phyloP scores from a whole-genome alignment of 1,284 basidiomycete genomes.

The Mycosarcoma mackinlayi region DNA sequence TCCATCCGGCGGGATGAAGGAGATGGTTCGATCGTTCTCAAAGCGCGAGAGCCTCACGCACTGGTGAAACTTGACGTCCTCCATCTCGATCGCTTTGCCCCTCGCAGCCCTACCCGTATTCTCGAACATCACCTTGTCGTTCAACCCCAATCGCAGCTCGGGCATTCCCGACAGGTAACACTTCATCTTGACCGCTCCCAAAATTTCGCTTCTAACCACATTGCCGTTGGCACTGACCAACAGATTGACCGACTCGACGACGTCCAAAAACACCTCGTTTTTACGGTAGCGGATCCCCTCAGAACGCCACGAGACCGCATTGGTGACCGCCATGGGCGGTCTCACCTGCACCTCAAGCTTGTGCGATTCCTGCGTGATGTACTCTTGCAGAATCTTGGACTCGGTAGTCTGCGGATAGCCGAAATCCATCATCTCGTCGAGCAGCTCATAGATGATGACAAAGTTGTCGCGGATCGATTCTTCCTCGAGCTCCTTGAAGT shows the following conservation, averaged over 20 bases:
- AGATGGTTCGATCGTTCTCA: constrained; percentile 98
- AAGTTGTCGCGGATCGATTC: constrained; percentile 99
- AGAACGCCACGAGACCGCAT: constrained; percentile 97
- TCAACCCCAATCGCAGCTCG: constrained; percentile 91
- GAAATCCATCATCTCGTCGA: constrained; percentile 99
- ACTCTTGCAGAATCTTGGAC: constrained; percentile 99
- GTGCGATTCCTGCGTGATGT: constrained; percentile 98
- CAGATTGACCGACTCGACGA: constrained; percentile 96
- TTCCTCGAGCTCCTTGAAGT: constrained; percentile 99
- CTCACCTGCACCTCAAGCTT: constrained; percentile 97
- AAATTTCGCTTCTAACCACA: constrained; percentile 95
- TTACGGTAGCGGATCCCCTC: constrained; percentile 98
- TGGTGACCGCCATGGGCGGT: constrained; percentile 96
- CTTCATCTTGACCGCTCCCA: constrained; percentile 99
- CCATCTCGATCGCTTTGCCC: constrained; percentile 99
- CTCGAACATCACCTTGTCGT: constrained; percentile 99
- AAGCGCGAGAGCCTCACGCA: constrained; percentile 99
- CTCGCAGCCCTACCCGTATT: constrained; percentile 92
- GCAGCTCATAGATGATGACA: constrained; percentile 90
- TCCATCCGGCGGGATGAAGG: constrained; percentile 98
- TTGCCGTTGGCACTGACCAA: constrained; percentile 96
- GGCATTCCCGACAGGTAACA: constrained; percentile 99
- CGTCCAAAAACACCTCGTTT: constrained; percentile 99
- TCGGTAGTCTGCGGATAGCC: constrained; percentile 99
- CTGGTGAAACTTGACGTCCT: constrained; percentile 99